A percentile compares a stretch with the other conserved stretches of the same genome.
Evolutionary conservation across 2,329 filamentous ascomycete genomes (phyloP).

Genomic region (Sporothrix brunneoviolacea): DNA sequence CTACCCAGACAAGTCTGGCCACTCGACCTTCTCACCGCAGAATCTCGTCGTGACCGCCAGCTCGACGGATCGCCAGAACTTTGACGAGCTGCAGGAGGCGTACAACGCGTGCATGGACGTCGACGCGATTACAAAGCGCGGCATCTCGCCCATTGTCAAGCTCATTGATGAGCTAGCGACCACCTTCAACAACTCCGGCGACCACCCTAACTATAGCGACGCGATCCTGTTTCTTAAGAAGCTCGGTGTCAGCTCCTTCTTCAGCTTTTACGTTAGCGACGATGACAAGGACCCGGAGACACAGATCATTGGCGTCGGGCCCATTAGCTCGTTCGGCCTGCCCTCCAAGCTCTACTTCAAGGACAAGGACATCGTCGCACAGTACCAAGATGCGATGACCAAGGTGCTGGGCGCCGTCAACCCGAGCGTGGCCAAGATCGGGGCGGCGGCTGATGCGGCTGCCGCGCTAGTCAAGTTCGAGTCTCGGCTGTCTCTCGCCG

Average conservation of each 20-base stretch:
- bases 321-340: slow-evolving; percentile 48
- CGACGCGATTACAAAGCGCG: slow-evolving; percentile 46
- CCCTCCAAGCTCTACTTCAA: slow-evolving; percentile 57
- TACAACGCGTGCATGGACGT: slow-evolving; percentile 63
- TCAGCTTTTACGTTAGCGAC: slow-evolving; percentile 31
- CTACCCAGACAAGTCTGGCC: slow-evolving; percentile 36
- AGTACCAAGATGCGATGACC: slow-evolving; percentile 42
- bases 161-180: slow-evolving; percentile 47
- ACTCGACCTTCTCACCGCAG: slow-evolving; percentile 39
- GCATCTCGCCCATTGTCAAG: slow-evolving; percentile 47
- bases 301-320: slow-evolving; percentile 32
- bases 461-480: slow-evolving; percentile 21
- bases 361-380: slow-evolving; percentile 43
- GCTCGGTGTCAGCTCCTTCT: slow-evolving; percentile 36
- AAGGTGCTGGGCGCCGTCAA: slow-evolving; percentile 30
- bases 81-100: slow-evolving; percentile 56
- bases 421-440: slow-evolving; percentile 20
- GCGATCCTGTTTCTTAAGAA: slow-evolving; percentile 40
- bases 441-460: slow-evolving; percentile 23
- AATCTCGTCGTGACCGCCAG: slow-evolving; percentile 30
- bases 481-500: slow-evolving; percentile 5
- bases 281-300: slow-evolving; percentile 37
- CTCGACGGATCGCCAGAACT: slow-evolving; percentile 53
- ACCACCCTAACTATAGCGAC: slow-evolving; percentile 30
- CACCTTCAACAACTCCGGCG: slow-evolving; percentile 27